phyloP scores from a whole-genome alignment of 2,329 filamentous ascomycete genomes.

The Sclerotinia glacialis region DNA sequence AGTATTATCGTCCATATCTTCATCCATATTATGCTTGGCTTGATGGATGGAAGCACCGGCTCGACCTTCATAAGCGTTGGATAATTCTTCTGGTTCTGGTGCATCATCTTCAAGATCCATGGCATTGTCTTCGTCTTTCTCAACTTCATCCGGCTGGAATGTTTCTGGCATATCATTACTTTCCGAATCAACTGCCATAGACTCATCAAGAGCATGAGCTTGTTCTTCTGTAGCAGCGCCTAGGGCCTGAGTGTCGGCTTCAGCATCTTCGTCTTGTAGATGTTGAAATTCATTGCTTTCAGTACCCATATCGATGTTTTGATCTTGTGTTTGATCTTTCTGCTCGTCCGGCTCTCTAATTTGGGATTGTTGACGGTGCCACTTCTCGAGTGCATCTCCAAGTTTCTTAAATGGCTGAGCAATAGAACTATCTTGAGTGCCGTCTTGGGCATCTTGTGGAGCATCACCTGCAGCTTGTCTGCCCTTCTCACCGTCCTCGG shows the following conservation, averaged over 20 bases:
- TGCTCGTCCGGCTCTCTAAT: slow-evolving; percentile 61
- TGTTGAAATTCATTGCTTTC: slow-evolving; percentile 92
- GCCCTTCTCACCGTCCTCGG: slow-evolving; percentile 58
- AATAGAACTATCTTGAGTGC: slow-evolving; percentile 45
- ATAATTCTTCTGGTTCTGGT: slow-evolving; percentile 44
- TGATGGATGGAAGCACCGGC: slow-evolving; percentile 56
- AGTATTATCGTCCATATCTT: slow-evolving; percentile 49
- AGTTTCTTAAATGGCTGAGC: slow-evolving; percentile 87
- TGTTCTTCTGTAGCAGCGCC: slow-evolving; percentile 87
- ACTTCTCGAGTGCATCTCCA: slow-evolving; percentile 86
- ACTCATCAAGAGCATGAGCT: slow-evolving; percentile 78
- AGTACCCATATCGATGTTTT: slow-evolving; percentile 49
- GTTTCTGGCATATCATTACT: slow-evolving; percentile 57
- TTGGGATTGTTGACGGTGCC: slow-evolving; percentile 84
- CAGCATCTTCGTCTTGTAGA: slow-evolving; percentile 75
- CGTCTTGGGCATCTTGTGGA: slow-evolving; percentile 39
- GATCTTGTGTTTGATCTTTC: slow-evolving; percentile 41
- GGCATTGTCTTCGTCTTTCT: slow-evolving; percentile 46
- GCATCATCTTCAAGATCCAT: slow-evolving; percentile 44
- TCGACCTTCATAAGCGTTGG: slow-evolving; percentile 53
- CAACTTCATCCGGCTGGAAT: slow-evolving; percentile 42
- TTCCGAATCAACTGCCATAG: slow-evolving; percentile 78
- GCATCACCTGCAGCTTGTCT: slow-evolving; percentile 46
- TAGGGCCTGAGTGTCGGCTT: slow-evolving; percentile 86
- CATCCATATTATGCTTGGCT: slow-evolving; percentile 45